Percentiles rank a stretch among this genome's conserved stretches.
phyloP scores from a whole-genome alignment of 306 rosid species.

The Corylus americana region DNA sequence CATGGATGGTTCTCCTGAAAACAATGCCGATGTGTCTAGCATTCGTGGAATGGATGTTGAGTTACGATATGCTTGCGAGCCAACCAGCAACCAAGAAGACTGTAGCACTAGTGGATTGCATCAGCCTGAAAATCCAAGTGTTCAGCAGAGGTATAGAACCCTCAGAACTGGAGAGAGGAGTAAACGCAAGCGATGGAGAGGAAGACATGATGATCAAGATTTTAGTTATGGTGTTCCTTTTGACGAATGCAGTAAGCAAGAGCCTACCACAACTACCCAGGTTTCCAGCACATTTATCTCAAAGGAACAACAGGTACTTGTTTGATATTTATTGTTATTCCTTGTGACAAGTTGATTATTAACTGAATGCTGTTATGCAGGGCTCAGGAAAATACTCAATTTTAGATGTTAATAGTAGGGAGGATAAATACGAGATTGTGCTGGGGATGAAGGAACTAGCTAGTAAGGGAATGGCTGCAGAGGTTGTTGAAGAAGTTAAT shows the following conservation, averaged over 20 bases:
- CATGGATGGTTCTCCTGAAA: constrained; percentile 72
- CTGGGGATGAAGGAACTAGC: constrained; percentile 91
- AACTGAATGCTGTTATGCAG: constrained; percentile 45
- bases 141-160: constrained; percentile 56
- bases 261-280: constrained; percentile 43
- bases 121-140: constrained; percentile 56
- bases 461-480: constrained; percentile 86
- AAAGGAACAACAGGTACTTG: constrained; percentile 72
- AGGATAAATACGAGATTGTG: constrained; percentile 77
- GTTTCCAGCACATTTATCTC: constrained; percentile 36
- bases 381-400: constrained; percentile 54
- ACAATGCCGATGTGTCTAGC: constrained; percentile 69
- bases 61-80: constrained; percentile 65
- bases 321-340: constrained; percentile 18
- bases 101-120: constrained; percentile 94
- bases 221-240: constrained; percentile 43
- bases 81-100: constrained; percentile 63
- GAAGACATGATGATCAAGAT: constrained; percentile 68
- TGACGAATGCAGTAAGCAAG: constrained; percentile 56
- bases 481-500: constrained; percentile 83
- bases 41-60: constrained; percentile 62
- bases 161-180: constrained; percentile 71
- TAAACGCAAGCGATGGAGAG: constrained; percentile 96
- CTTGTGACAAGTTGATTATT: constrained; percentile 21
- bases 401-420: constrained; percentile 44